Evolutionary conservation across 1,284 basidiomycete species (phyloP), one percentile per base, ranked within the genome.

Genomic region (Lignosus rhinocerotis): DNA sequence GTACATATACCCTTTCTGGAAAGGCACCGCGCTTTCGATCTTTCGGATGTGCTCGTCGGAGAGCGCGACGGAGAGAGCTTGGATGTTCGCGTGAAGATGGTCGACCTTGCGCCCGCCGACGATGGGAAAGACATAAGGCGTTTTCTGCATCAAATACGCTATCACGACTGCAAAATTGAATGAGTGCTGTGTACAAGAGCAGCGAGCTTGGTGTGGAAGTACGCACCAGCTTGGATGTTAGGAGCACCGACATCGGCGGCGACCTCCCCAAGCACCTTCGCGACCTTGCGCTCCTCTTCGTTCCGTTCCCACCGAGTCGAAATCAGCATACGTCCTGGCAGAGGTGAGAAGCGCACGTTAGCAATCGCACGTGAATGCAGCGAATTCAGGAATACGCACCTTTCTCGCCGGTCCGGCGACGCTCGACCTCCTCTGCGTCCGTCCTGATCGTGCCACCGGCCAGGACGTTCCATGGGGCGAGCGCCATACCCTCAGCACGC

Each of bases 401-500:
- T 12, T 79, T 73, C 56, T 83, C 80, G 11, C 77, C 76, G 1
- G 76, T 73, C 54, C 74, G 58, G n/a, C 66, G 63, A 0, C 80
- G 72, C 4, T 64, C 60, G 53, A 78, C 72, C 58, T 80, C 79
- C 61, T 81, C 78, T 6, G 67, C 78, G 59, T 82, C 79, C 0
- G 76, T 76, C 21, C 78, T 73, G 55, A 86, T 71, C 30, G 78
- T 76, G 0, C 81, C 80, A 0, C 64, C 71, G 0, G 73, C 80
- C 4, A 85, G 69, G 0, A 81, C 80, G 39, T 77, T 75, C 79
- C 78, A 85, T 0, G 80, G 79, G 0, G 77, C 75, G 0, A 84
- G 68, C 0, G 79, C 79, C 63, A 80, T 67, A 0, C 80, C 81
- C 59, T 78, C 72, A 7, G 66, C 63, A 31, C 75, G 73, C n/a